phyloP scores from a whole-genome alignment of 1,139 yeast genomes.

The Debaryomycetaceae sp. region DNA sequence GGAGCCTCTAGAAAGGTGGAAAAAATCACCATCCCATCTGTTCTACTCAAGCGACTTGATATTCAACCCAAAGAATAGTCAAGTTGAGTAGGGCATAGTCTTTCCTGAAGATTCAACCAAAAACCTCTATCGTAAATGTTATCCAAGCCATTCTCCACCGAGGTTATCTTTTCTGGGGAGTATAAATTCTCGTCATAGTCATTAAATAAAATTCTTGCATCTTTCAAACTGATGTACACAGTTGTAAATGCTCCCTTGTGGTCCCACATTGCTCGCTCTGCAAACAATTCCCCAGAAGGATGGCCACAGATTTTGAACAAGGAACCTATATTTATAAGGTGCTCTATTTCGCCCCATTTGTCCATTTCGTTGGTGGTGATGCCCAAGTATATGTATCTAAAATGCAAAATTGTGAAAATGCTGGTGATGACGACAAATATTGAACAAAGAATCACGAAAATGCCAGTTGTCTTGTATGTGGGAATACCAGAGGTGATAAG shows the following conservation, averaged over 20 bases:
- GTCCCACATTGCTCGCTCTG: constrained; percentile 11
- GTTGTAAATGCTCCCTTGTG: constrained; percentile 6
- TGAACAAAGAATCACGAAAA: constrained; percentile 50
- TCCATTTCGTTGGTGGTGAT: constrained; percentile 87
- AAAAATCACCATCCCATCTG: constrained; percentile 5
- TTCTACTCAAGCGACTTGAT: constrained; percentile 7
- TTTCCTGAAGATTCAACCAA: constrained; percentile 39
- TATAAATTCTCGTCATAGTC: constrained; percentile 10
- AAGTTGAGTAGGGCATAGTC: constrained; percentile 12
- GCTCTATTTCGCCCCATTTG: constrained; percentile 78
- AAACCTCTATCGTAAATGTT: constrained; percentile 74
- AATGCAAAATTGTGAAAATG: constrained; percentile 60
- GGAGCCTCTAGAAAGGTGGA: not conserved
- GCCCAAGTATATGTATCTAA: constrained; percentile 66
- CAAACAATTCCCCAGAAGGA: constrained; percentile 10
- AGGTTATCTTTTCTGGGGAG: constrained; percentile 24
- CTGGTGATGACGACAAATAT: constrained; percentile 51
- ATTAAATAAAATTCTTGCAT: constrained; percentile 19
- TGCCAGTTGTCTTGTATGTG: constrained; percentile 46
- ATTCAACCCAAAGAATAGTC: constrained; percentile 1
- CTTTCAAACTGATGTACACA: constrained; percentile 28
- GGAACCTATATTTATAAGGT: constrained; percentile 43
- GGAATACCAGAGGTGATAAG: constrained; percentile 25
- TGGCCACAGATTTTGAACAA: constrained; percentile 19
- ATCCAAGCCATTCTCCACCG: constrained; percentile 43